These are phyloP conservation scores for Staphylotrichum tortipilum DNA, from an alignment of 495 filamentous ascomycete species.

Conservation along the genomic window DNA sequence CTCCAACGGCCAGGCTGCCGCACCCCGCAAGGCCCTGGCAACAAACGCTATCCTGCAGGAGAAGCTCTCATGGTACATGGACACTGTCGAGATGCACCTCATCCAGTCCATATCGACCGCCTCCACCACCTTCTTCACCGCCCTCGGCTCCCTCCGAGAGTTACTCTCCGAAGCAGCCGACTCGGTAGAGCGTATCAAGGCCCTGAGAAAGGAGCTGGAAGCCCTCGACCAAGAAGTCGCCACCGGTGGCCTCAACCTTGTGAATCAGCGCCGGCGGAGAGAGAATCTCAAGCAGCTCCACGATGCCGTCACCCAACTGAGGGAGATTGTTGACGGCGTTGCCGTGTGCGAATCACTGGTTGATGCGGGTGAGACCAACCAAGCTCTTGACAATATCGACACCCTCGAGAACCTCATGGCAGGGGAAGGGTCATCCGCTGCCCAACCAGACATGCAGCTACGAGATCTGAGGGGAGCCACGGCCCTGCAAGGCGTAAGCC, in stretches of 20 bases:
- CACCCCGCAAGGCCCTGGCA: constrained; percentile 77
- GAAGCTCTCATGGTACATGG: constrained; percentile 99
- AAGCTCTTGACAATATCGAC: constrained; percentile 67
- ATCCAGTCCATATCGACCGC: constrained; percentile 94
- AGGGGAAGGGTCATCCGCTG: constrained; percentile 43
- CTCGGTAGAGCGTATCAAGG: constrained; percentile 79
- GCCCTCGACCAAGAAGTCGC: constrained; percentile 83
- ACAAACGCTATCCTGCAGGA: constrained; percentile 99
- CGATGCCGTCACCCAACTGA: constrained; percentile 73
- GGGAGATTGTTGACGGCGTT: constrained; percentile 66
- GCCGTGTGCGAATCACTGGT: constrained; percentile 70
- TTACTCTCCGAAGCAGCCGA: constrained; percentile 88
- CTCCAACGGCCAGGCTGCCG: constrained; percentile 53
- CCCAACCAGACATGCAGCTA: constrained; percentile 21
- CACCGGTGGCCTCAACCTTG: constrained; percentile 73
- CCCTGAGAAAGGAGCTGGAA: constrained; percentile 66
- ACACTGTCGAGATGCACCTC: constrained; percentile 94
- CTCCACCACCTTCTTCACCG: constrained; percentile 93
- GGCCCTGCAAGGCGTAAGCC: constrained; percentile 70
- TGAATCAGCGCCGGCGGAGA: constrained; percentile 67
- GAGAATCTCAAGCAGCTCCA: constrained; percentile 81
- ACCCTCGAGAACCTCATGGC: constrained; percentile 68
- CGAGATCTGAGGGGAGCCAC: constrained; percentile 70
- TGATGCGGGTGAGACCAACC: constrained; percentile 70
- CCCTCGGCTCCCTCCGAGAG: constrained; percentile 81